Evolutionary conservation across 2,329 filamentous ascomycete genomes (phyloP), one percentile per base, ranked within the genome.

Genomic region (Phoma herbarum): DNA sequence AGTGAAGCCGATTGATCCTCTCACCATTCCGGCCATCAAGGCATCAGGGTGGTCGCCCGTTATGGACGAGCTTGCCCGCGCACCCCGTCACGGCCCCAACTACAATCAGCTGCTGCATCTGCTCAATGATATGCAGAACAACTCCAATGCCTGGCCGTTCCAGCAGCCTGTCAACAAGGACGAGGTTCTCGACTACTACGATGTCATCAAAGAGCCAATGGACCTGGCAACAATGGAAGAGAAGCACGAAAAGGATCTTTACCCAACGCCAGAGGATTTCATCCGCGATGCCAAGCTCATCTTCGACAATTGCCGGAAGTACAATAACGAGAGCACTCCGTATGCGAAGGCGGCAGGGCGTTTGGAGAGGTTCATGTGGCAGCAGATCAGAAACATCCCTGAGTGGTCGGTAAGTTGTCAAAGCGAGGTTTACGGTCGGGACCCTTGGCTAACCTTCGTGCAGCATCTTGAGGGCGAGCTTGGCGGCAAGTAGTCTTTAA

Each of bases 151-250:
- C 0, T 99, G 95, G 95, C 95, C 95, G 0, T 99, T 99, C 82
- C 85, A 95, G 29, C 87, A 92, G 25, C 94, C 95, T 0, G 95
- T 99, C 66, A 97, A 96, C 75, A 89, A 90, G 66, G 95, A 99
- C 70, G 95, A 98, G 66, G 95, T 99, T 0, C 88, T 92, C n/a
- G 95, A 99, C 77, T 99, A 99, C 80, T 98, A 98, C 81, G 92
- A 97, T 59, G 93, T 98, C 61, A 99, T 99, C 82, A 93, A 93
- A 74, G 91, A 97, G 76, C 95, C 95, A 33, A 99, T 99, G 95
- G 95, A 97, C 74, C 83, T 97, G 46, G 89, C 87, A 46, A 97
- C 93, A 20, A 98, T 99, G 94, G 95, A 98, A 78, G 88, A 87
- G 67, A 96, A 96, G 78, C 89, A 97, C 63, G 93, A 98, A 73